Evolutionary conservation across 805 yeast species (phyloP), one percentile per base, ranked within the genome.

Genomic region (Saccharomyces jurei): DNA sequence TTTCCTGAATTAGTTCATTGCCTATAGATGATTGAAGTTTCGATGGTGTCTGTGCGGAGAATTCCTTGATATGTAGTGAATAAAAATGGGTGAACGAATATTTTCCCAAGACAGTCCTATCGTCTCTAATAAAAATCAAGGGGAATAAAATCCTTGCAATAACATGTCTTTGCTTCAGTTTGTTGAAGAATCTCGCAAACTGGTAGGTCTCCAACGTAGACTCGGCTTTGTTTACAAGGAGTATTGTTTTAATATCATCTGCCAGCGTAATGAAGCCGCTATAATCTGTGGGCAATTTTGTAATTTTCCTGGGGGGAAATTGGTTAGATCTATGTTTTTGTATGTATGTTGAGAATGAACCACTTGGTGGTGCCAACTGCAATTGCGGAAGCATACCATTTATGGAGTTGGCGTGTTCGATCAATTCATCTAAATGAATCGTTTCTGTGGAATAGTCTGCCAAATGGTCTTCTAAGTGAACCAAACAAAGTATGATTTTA

Each of bases 71-170:
- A 55, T 79, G 78, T 32, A 72, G 70, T 17, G 71, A 55, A 36
- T 78, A 56, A 26, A 78, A 66, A 3, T 71, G 71, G 11, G 62
- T 55, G 28, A 82, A 64, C 14, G 67, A 63, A 52, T 71, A 74
- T 28, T 72, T 73, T 0, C 90, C 91, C 26, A 83, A 60, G 2
- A 87, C 71, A 1, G 82, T 71, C 52, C 77, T 77, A 64, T 85
- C 83, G 62, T 85, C 87, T 56, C 89, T 72, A 8, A 86, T 72
- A 26, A 85, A 70, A 61, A 79, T 82, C 25, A 84, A 69, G 53
- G 85, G 88, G 60, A 83, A 77, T 10, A 83, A 60, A 1, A 87
- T 86, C 56, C 91, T 75, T 1, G 84, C 77, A n/a, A 87, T 50
- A 1, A 71, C 72, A 60, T 74, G 77, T 50, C 62, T 62, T 50